Percentiles rank a stretch among this genome's conserved stretches.
Evolutionary conservation across 768 basidiomycete genomes (phyloP).

Genomic region (Strobilomyces dryophilus): DNA sequence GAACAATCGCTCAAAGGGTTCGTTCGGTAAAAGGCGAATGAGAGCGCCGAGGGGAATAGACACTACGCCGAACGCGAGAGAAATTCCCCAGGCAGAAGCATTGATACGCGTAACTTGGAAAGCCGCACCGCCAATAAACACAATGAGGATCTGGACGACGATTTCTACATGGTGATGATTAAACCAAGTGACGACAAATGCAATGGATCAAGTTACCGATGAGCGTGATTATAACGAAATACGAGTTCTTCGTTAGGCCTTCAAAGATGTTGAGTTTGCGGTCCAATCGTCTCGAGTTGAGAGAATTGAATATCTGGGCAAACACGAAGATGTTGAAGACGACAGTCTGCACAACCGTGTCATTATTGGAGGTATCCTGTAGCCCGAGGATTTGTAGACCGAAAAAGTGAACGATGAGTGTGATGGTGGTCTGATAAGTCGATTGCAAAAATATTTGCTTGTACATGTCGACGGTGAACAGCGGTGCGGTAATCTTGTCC

Average conservation of each 20-base stretch:
- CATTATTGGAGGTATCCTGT: constrained; percentile 30
- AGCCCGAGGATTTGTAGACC: constrained; percentile 70
- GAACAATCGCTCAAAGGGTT: constrained; percentile 65
- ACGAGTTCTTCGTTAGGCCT: constrained; percentile 73
- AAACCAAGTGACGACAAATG: constrained; percentile 2
- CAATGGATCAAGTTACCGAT: constrained; percentile 56
- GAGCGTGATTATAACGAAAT: constrained; percentile 79
- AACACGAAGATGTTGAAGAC: constrained; percentile 99
- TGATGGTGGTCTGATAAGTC: constrained; percentile 76
- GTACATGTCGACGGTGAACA: constrained; percentile 93
- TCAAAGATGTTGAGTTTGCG: constrained; percentile 85
- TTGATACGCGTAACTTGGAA: constrained; percentile 81
- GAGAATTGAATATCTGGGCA: constrained; percentile 93
- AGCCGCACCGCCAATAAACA: constrained; percentile 86
- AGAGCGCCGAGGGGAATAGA: constrained; percentile 85
- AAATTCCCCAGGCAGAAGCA: constrained; percentile 91
- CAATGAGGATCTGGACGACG: constrained; percentile 79
- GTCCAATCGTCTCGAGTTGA: constrained; percentile 89
- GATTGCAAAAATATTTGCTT: constrained; percentile 95
- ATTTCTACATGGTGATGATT: constrained; percentile 54
- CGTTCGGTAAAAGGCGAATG: constrained; percentile 78
- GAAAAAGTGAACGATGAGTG: constrained; percentile 86
- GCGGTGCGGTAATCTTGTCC: constrained; percentile 80
- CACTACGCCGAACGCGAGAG: constrained; percentile 79
- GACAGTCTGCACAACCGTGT: constrained; percentile 66